Base-by-base conservation (phyloP, 2,329 filamentous ascomycete species). In the Paramyrothecium sp. region DNA sequence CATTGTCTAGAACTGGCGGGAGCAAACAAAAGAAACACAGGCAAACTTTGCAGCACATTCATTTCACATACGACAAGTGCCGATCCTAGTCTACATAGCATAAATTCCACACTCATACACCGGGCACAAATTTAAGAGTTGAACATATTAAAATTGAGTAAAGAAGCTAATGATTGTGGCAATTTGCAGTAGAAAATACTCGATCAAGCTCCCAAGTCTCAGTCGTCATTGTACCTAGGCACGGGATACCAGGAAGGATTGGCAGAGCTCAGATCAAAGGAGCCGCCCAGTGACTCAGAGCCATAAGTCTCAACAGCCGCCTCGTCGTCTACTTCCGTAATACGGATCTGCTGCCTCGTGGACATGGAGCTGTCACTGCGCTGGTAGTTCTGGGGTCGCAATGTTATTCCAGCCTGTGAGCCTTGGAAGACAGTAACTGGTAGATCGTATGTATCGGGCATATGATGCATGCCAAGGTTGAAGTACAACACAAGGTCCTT, bases 391-490 rank as follows among this genome's bases (percentile, higher is more conserved):
- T 55, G 48, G n/a, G 54, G 54, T 19, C 51, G 51, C 11, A 59
- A 22, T 4, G 54, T 56, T 23, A 59, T 57, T 26, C 55, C 49
- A 5, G 49, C 22, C 23, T 51, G 49, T n/a, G 49, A 10, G 3
- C 49, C 49, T 23, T 51, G 49, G 23, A 51, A 51, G 10, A 51
- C 49, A 3, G 49, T 51, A 16, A n/a, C 19, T 10, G 49, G 49
- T 8, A 51, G n/a, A 16, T 51, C 49, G 23, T 51, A 51, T 11
- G 81, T 79, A 62, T 82, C 77, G 12, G 82, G 79, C 19, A 84
- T 68, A 64, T 86, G 83, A 62, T 86, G 81, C 78, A 82, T 85
- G 17, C 83, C 83, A 7, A 76, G 62, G 59, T 75, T 85, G 57
- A 85, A 73, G 75, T 78, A 85, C 16, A 84, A 54, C 2, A 84